phyloP scores from a whole-genome alignment of 495 filamentous ascomycete genomes.

The Cercophora newfieldiana region DNA sequence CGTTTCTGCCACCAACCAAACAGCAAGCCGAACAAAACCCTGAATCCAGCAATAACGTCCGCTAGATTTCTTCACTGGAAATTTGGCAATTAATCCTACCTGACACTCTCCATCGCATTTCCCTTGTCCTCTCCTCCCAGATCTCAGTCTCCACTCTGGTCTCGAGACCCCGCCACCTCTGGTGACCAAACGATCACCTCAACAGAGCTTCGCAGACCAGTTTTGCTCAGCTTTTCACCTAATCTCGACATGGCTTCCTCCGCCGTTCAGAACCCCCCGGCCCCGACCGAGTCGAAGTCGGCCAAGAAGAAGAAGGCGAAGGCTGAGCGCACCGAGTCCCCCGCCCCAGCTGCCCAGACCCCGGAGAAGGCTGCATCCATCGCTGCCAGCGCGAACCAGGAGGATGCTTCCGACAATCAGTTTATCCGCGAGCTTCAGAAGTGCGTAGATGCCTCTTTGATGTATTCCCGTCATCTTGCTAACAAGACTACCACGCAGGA shows the following conservation, averaged over 20 bases:
- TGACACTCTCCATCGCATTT: neutral
- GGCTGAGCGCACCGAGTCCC: slow-evolving; percentile 50
- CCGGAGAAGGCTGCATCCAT: slow-evolving; percentile 42
- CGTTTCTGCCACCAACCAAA: neutral
- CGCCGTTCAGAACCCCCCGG: slow-evolving; percentile 52
- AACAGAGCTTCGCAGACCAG: slow-evolving; percentile 7
- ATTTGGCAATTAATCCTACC: slow-evolving; percentile 15
- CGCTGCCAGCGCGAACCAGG: slow-evolving; percentile 38
- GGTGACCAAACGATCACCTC: neutral
- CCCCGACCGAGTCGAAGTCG: slow-evolving; percentile 58
- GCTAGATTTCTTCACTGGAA: slow-evolving; percentile 7
- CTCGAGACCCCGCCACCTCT: neutral
- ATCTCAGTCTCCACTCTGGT: slow-evolving; percentile 4
- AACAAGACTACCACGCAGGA: slow-evolving; percentile 49
- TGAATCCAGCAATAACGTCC: slow-evolving; percentile 6
- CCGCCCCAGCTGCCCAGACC: slow-evolving; percentile 42
- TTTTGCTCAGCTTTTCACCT: slow-evolving; percentile 11
- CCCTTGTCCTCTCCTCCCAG: neutral
- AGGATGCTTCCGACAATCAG: slow-evolving; percentile 63
- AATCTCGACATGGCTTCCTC: slow-evolving; percentile 49
- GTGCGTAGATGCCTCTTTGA: slow-evolving; percentile 45
- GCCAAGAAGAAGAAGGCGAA: slow-evolving; percentile 73
- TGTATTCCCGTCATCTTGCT: slow-evolving; percentile 3
- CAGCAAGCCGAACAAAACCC: slow-evolving; percentile 1
- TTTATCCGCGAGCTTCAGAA: slow-evolving; percentile 86